Evolutionary conservation across 2,329 filamentous ascomycete genomes (phyloP).

Genomic region (Hypoxylon sp.): DNA sequence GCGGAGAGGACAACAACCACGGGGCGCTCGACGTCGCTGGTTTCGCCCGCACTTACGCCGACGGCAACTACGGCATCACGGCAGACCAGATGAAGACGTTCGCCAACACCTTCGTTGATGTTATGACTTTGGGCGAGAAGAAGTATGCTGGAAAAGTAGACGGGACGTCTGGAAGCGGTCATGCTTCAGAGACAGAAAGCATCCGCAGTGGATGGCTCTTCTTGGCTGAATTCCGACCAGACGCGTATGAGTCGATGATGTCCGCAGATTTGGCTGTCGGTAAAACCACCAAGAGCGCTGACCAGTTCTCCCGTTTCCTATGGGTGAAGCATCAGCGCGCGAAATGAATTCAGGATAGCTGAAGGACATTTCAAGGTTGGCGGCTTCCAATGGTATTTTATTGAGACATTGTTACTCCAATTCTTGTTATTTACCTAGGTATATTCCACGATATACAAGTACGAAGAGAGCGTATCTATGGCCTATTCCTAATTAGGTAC

Average conservation of each 20-base stretch:
- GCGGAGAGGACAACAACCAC: constrained; percentile 42
- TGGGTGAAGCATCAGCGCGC: constrained; percentile 39
- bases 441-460: not conserved
- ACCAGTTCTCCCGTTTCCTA: constrained; percentile 35
- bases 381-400: not conserved
- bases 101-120: constrained; percentile 43
- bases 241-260: constrained; percentile 39
- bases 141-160: constrained; percentile 36
- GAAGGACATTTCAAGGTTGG: not conserved
- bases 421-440: constrained; percentile 6
- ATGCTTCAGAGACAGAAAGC: constrained; percentile 24
- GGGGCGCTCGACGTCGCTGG: constrained; percentile 40
- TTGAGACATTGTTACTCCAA: not conserved
- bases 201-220: constrained; percentile 36
- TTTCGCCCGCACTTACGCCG: constrained; percentile 37
- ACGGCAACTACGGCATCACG: constrained; percentile 36
- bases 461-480: not conserved
- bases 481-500: not conserved
- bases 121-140: constrained; percentile 39
- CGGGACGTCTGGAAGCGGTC: constrained; percentile 15
- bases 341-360: constrained; percentile 8
- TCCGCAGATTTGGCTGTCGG: constrained; percentile 32
- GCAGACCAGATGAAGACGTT: constrained; percentile 40
- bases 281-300: constrained; percentile 29
- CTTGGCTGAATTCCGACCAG: constrained; percentile 37